These are phyloP conservation scores for Barnettozyma wickerhamii DNA, from an alignment of 805 yeast species.

Conservation along the genomic window DNA sequence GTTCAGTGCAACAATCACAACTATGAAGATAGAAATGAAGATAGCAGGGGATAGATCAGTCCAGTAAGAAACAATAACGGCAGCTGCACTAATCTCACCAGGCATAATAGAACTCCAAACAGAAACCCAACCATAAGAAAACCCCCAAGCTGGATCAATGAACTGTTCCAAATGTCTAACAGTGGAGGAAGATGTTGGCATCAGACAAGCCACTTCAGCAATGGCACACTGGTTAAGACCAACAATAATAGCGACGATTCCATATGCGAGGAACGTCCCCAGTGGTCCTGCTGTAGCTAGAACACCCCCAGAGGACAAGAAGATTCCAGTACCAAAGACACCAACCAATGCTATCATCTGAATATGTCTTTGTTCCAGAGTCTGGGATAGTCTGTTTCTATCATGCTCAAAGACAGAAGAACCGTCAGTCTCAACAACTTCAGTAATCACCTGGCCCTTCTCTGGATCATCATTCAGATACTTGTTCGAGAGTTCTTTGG, in stretches of 20 bases:
- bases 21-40: slow-evolving; percentile 38
- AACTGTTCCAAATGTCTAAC: slow-evolving; percentile 34
- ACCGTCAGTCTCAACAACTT: background rate
- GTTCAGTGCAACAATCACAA: slow-evolving; percentile 33
- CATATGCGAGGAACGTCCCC: slow-evolving; percentile 31
- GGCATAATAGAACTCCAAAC: slow-evolving; percentile 40
- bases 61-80: slow-evolving; percentile 44
- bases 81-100: slow-evolving; percentile 40
- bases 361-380: slow-evolving; percentile 30
- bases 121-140: slow-evolving; percentile 41
- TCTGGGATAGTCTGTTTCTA: slow-evolving; percentile 10
- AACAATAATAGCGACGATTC: slow-evolving; percentile 31
- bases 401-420: slow-evolving; percentile 13
- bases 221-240: slow-evolving; percentile 38
- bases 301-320: slow-evolving; percentile 35
- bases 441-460: too few relatives aligned
- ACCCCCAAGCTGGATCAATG: slow-evolving; percentile 41
- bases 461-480: too few relatives aligned
- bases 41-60: slow-evolving; percentile 38
- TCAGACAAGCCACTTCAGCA: slow-evolving; percentile 33
- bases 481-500: background rate
- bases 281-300: slow-evolving; percentile 32
- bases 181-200: slow-evolving; percentile 35
- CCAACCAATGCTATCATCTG: slow-evolving; percentile 47
- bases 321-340: slow-evolving; percentile 40